Evolutionary conservation across 2,329 filamentous ascomycete genomes (phyloP).

Genomic region (Penicillium polonicum): DNA sequence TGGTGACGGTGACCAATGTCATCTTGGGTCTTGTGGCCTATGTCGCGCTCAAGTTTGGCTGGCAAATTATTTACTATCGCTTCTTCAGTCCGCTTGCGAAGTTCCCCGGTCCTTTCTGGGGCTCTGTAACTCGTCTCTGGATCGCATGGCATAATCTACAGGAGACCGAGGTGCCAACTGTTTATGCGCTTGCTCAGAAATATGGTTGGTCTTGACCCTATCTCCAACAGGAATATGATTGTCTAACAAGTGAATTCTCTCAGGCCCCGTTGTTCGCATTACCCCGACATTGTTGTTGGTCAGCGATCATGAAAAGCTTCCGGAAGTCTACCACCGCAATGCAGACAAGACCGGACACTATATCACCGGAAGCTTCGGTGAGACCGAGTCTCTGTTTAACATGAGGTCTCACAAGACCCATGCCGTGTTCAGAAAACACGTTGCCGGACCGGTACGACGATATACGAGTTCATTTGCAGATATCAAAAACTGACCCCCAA

Average conservation of each 20-base stretch:
- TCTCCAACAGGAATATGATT: background rate
- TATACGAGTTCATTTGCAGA: background rate
- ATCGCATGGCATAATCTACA: conserved; percentile 53
- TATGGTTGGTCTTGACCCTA: conserved; percentile 41
- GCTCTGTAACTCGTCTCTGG: conserved; percentile 54
- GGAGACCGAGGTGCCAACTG: conserved; percentile 47
- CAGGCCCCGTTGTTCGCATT: conserved; percentile 55
- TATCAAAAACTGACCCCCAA: conserved; percentile 2
- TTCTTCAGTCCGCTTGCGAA: conserved; percentile 54
- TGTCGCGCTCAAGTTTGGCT: conserved; percentile 24
- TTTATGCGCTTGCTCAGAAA: conserved; percentile 47
- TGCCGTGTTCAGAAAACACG: conserved; percentile 54
- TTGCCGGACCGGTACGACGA: conserved; percentile 47
- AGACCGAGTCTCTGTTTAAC: conserved; percentile 57
- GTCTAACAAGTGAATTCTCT: background rate
- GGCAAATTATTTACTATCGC: conserved; percentile 43
- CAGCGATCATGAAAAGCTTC: conserved; percentile 54
- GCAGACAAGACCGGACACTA: conserved; percentile 60
- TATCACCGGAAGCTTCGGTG: conserved; percentile 58
- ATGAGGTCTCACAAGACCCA: conserved; percentile 56
- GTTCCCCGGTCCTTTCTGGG: conserved; percentile 58
- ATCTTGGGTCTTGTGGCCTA: conserved; percentile 26
- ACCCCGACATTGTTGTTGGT: conserved; percentile 56
- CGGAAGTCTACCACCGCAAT: conserved; percentile 56
- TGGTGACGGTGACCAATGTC: conserved; percentile 29